phyloP scores from a whole-genome alignment of 176 grass and related monocot species.

The Typha latifolia region DNA sequence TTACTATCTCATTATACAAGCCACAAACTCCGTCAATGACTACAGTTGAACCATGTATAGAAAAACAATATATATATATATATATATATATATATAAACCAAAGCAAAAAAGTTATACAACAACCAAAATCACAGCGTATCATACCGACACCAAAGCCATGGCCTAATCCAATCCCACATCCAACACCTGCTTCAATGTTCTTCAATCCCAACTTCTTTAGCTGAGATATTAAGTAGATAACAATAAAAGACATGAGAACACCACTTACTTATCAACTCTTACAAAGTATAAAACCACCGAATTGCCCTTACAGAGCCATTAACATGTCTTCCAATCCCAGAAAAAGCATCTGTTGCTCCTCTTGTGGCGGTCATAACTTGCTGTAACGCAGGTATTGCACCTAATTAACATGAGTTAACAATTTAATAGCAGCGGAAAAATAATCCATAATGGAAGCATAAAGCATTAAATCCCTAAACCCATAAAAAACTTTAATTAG shows the following conservation, averaged over 20 bases:
- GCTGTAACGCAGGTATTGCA: constrained; percentile 70
- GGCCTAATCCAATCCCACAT: constrained; percentile 81
- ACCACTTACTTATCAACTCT: background rate
- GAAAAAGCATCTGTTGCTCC: constrained; percentile 85
- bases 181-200: constrained; percentile 85
- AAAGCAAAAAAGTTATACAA: background rate
- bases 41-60: constrained; percentile 2
- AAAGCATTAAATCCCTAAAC: no score
- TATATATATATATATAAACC: background rate
- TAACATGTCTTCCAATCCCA: constrained; percentile 67
- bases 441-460: no score
- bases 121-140: background rate
- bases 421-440: no score
- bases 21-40: background rate
- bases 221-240: constrained; percentile 26
- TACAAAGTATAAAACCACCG: background rate
- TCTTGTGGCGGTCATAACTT: constrained; percentile 84
- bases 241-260: constrained; percentile 2
- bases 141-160: constrained; percentile 92
- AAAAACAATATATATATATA: no score
- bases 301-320: constrained; percentile 47
- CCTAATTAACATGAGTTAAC: constrained; percentile 36
- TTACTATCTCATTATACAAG: no score
- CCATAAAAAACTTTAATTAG: no score
- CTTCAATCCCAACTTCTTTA: constrained; percentile 61